These are phyloP conservation scores for Clohesyomyces aquaticus DNA, from an alignment of 495 filamentous ascomycete genomes.

Conservation along the genomic window DNA sequence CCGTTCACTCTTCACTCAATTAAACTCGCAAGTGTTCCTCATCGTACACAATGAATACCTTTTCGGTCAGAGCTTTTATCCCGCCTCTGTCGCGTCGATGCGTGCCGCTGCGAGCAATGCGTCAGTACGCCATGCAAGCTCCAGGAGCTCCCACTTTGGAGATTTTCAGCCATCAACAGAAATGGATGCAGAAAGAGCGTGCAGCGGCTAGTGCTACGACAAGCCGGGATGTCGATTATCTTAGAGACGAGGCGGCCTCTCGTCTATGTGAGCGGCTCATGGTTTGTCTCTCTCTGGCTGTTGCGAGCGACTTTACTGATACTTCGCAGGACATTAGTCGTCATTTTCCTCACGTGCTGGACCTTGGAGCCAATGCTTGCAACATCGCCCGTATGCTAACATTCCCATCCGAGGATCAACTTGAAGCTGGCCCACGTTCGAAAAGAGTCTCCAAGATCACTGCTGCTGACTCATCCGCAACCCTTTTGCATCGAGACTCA, in stretches of 20 bases:
- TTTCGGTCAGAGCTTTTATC: conserved; percentile 35
- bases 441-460: conserved; percentile 70
- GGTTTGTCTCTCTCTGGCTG: conserved; percentile 51
- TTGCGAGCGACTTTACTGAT: conserved; percentile 4
- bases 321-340: conserved; percentile 81
- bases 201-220: conserved; percentile 69
- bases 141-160: conserved; percentile 76
- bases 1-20: conserved; percentile 6
- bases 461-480: conserved; percentile 76
- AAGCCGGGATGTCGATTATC: conserved; percentile 82
- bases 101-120: conserved; percentile 25
- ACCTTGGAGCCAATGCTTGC: conserved; percentile 93
- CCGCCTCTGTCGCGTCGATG: conserved; percentile 30
- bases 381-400: conserved; percentile 85
- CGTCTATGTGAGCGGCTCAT: conserved; percentile 86
- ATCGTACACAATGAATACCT: conserved; percentile 17
- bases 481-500: conserved; percentile 81
- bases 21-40: background rate
- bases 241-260: conserved; percentile 86
- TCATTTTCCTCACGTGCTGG: conserved; percentile 78
- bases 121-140: conserved; percentile 75
- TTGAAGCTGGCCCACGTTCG: conserved; percentile 64
- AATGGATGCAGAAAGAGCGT: conserved; percentile 89
- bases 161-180: conserved; percentile 86
- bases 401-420: conserved; percentile 56